Evolutionary conservation across 176 grass and related monocot species (phyloP), one percentile per base, ranked within the genome.

Genomic region (Avena eriantha): DNA sequence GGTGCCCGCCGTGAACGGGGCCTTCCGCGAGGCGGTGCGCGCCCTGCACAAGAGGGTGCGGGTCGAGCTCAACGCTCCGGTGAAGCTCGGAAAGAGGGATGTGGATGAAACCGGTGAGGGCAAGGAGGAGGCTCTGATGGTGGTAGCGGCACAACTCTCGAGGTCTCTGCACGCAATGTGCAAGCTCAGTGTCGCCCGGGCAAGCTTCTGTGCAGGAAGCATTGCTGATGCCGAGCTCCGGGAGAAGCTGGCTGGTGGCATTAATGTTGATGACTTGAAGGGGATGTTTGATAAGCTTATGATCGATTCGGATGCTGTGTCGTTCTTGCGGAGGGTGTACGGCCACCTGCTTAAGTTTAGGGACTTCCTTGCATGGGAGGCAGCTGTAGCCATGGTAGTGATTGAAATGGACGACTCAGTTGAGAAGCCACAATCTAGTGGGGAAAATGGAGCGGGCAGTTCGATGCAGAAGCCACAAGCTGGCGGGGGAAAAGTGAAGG

Each of bases 341-440:
- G 79, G 59, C 47, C 17, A 79, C 78, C 79, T 99, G 89, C 88
- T 99, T 75, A 96, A 96, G 86, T 92, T 93, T 59, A 91, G 94
- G 76, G 83, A 86, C 36, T 76, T 96, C 47, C 90, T 99, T 85
- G 87, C 97, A 8, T 96, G 94, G 97, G 97, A 99, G 83, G 97
- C 97, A 58, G 94, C 87, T 63, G 46, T 94, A 48, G 94, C 90
- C 48, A 88, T 99, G 83, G 92, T 82, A 19, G 83, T 88, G 34
- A 93, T 97, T 46, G 92, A 94, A 87, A 86, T 59, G 3, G 97
- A 97, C 78, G 90, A 82, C 76, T 99, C 97, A 65, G 92, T 99
- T 74, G 97, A 99, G 86, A 99, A 94, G 70, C 89, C 80, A 0
- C 90, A 89, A 78, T 76, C 53, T 86, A 61, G 47, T 82, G 66